Evolutionary conservation across 2,329 filamentous ascomycete genomes (phyloP).

Genomic region (Calonectria fujianensis): DNA sequence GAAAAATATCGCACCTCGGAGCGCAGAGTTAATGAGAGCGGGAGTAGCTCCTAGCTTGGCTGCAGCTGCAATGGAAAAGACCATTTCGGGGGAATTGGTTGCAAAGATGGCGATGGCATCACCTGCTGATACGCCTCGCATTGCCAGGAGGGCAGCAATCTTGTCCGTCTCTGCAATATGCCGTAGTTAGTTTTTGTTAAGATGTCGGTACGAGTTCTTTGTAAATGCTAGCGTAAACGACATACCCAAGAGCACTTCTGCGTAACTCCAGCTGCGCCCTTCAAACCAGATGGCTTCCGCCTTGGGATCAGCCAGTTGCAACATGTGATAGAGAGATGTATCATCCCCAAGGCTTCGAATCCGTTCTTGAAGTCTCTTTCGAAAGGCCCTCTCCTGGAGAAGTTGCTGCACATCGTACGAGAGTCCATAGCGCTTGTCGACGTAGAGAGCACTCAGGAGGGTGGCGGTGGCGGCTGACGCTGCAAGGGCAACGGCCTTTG

Average conservation of each 20-base stretch:
- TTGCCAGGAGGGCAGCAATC: neutral
- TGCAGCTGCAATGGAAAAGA: slow-evolving; percentile 11
- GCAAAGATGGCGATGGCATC: neutral
- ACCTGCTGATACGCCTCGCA: neutral
- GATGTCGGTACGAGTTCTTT: neutral
- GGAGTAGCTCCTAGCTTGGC: neutral
- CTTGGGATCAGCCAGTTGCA: neutral
- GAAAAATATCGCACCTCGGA: neutral
- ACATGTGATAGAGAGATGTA: neutral
- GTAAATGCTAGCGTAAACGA: neutral
- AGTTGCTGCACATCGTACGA: neutral
- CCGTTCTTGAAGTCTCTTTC: neutral
- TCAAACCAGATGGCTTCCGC: neutral
- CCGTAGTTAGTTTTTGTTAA: neutral
- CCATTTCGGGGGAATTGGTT: neutral
- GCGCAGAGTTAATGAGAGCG: slow-evolving; percentile 2
- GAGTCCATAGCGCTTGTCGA: slow-evolving; percentile 6
- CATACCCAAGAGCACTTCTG: neutral
- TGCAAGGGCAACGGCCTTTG: neutral
- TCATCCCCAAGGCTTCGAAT: neutral
- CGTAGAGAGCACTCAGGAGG: neutral
- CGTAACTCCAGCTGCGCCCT: slow-evolving; percentile 1
- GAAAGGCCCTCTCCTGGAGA: neutral
- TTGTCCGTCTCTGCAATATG: neutral
- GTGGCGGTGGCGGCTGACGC: neutral